Base-by-base conservation (phyloP, 345 rosid species). In the Anacardium occidentale region DNA sequence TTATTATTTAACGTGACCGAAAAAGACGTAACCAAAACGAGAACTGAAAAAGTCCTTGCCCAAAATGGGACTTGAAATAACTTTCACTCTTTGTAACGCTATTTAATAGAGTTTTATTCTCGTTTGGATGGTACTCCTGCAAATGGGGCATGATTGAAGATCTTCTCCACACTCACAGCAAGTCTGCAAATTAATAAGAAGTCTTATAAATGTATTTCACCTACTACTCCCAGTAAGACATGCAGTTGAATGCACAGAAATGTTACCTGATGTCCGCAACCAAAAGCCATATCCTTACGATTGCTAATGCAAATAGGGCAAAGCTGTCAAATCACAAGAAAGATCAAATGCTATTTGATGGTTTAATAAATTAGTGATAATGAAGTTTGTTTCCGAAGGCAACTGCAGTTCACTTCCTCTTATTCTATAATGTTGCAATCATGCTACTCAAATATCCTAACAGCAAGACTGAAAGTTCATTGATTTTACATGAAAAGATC, bases 81-180 rank as follows among this genome's bases (percentile, higher is more conserved):
- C 59, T 61, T 60, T 21, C 42, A 32, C 50, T 65, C 18, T 1
- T 14, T 2, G 37, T 17, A 29, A 53, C 47, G 57, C 34, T 32
- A 24, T 51, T 80, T 81, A 91, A 74, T 94, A 94, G 70, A 94
- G 98, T 87, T 81, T 91, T 80, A 94, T 94, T 88, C 94, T 84
- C 9, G 91, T 84, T 63, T 88, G 58, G 60, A 91, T 91, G 24
- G 81, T 66, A 68, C 85, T 61, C 72, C 96, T 89, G 77, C 98
- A 94, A 52, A 94, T 94, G 20, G 97, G 98, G 82, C 98, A 94
- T 22, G 73, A 52, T 34, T 83, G 79, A 48, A 91, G 96, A 80
- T 76, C 91, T 81, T 88, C 84, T 64, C 94, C 97, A 52, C 98
- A 94, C 37, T 85, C 93, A 22, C 92, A 91, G 78, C 97, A 94